Evolutionary conservation across 345 rosid genomes (phyloP).

Genomic region (Eucalyptus melliodora): DNA sequence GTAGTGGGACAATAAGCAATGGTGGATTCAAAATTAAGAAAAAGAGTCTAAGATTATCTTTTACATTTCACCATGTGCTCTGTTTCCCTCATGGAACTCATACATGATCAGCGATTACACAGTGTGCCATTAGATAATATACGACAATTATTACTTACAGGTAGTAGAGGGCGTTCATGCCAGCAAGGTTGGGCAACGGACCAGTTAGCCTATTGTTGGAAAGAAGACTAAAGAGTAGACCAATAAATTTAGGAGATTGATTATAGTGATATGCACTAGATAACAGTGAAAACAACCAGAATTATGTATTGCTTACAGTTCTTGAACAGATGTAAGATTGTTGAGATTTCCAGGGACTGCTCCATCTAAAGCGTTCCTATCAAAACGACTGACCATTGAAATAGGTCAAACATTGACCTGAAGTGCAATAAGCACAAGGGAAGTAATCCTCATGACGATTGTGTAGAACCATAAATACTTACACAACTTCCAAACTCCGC

Average conservation of each 20-base stretch:
- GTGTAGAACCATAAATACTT: conserved; percentile 19
- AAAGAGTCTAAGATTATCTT: neutral
- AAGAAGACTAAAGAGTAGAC: conserved; percentile 31
- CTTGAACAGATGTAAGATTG: conserved; percentile 34
- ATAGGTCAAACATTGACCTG: neutral
- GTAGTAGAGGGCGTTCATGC: conserved; percentile 36
- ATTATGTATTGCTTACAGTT: conserved; percentile 41
- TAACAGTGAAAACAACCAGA: neutral
- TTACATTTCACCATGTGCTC: neutral
- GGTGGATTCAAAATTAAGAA: neutral
- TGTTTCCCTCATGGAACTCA: neutral
- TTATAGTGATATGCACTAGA: neutral
- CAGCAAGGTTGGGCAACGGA: conserved; percentile 48
- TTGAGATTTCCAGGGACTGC: conserved; percentile 38
- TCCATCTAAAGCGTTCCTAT: conserved; percentile 43
- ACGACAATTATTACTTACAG: conserved; percentile 32
- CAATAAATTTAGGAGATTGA: neutral
- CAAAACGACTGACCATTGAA: conserved; percentile 26
- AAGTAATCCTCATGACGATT: neutral
- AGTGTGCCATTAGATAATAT: neutral
- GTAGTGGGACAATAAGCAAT: neutral
- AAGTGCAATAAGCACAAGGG: neutral
- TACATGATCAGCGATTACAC: neutral
- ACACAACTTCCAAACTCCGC: conserved; percentile 45
- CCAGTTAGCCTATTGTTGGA: conserved; percentile 60